Evolutionary conservation across 495 filamentous ascomycete species (phyloP), one percentile per base, ranked within the genome.

Genomic region (Pyronema omphalodes): DNA sequence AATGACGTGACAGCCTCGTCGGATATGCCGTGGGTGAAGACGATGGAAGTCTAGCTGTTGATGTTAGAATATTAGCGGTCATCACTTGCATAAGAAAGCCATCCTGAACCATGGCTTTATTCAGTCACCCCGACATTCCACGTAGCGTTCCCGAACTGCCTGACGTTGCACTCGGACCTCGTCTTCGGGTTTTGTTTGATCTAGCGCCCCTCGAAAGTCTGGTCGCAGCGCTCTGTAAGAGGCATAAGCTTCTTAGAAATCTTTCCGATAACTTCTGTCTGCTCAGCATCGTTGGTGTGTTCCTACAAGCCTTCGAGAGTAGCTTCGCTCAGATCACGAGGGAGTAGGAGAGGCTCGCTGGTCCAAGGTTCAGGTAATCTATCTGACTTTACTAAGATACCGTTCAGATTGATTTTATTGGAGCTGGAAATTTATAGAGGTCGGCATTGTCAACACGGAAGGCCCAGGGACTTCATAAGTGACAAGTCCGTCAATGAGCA

Each of bases 401-500:
- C 86, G 55, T 86, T 76, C 46, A 80, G 69, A 17, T 87, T 58
- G 46, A 74, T 65, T 2, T 49, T 48, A 44, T 29, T n/a, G n/a
- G 76, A 76, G 44, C 76, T 70, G 23, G 70, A 69, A 7, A 95
- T 33, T 83, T 84, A 61, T 93, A 98, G 3, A 75, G 60, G 11
- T 68, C 68, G 14, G 79, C 73, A 58, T 85, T 80, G 35, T 74
- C 70, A 37, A 74, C 69, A 29, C 91, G 79, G 65, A 91, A 95
- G 0, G 71, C 65, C 62, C 79, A 86, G 5, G 83, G 86, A 3
- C 78, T 80, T 55, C n/a, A n/a, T n/a, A n/a, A n/a, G n/a, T n/a
- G n/a, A 82, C 74, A 29, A 94, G 70, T 0, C 81, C 76, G 3
- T 74, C 73, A 37, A 84, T 71, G 57, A 83, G 78, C n/a, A 94